Percentiles rank a stretch among this genome's conserved stretches.
These are phyloP conservation scores for Sporisorium graminicola DNA, from an alignment of 1,284 basidiomycete genomes.

Conservation along the genomic window DNA sequence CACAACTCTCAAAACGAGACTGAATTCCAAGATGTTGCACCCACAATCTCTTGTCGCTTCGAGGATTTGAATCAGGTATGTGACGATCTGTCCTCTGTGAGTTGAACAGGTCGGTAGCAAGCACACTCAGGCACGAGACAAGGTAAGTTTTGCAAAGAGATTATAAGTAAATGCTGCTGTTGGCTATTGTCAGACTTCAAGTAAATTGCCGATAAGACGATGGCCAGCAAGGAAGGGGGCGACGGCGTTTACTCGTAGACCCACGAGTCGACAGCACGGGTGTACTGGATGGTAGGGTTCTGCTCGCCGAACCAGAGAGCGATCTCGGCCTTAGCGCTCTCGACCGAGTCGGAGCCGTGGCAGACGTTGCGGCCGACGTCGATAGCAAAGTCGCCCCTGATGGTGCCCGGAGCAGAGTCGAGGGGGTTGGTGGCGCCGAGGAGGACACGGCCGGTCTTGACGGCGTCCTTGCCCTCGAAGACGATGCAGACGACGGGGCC, in stretches of 20 bases:
- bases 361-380: constrained; percentile 78
- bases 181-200: neutral
- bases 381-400: constrained; percentile 74
- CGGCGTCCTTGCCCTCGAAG: constrained; percentile 85
- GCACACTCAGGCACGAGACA: neutral
- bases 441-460: constrained; percentile 81
- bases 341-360: constrained; percentile 82
- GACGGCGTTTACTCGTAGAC: constrained; percentile 60
- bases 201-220: neutral
- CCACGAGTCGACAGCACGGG: constrained; percentile 64
- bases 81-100: neutral
- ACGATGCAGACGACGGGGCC: constrained; percentile 98
- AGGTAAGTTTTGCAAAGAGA: neutral
- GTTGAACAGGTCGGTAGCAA: neutral
- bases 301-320: constrained; percentile 69
- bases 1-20: neutral
- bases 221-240: neutral
- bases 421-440: constrained; percentile 98
- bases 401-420: constrained; percentile 77
- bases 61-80: too few relatives aligned
- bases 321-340: constrained; percentile 69
- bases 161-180: neutral
- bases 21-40: neutral
- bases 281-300: constrained; percentile 65
- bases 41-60: too few relatives aligned